phyloP scores from a whole-genome alignment of 2,329 filamentous ascomycete species.

The Albophoma yamanashiensis region DNA sequence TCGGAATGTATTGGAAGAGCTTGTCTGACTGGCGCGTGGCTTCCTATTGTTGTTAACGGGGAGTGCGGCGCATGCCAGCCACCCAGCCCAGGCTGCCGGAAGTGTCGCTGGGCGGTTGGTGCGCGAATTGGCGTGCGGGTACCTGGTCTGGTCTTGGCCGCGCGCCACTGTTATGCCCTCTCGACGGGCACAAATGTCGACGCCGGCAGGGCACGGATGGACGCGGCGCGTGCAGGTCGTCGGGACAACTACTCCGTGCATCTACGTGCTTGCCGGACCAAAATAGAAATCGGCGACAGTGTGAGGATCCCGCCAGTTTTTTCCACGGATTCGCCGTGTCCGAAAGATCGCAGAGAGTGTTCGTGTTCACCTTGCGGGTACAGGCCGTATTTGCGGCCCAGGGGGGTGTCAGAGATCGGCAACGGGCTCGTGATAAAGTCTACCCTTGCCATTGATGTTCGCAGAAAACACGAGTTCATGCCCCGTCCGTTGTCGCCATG shows the following conservation, averaged over 20 bases:
- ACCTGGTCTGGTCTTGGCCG: neutral
- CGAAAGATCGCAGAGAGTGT: neutral
- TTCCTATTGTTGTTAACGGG: neutral
- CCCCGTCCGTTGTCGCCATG: no score
- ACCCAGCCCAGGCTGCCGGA: neutral
- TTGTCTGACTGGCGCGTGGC: neutral
- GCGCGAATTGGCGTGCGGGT: neutral
- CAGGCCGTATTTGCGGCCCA: neutral
- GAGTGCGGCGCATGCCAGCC: neutral
- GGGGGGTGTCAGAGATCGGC: neutral
- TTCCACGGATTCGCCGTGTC: neutral
- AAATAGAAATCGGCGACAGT: no score
- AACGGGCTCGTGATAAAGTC: neutral
- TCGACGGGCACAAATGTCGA: neutral
- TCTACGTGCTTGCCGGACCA: neutral
- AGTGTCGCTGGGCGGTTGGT: neutral
- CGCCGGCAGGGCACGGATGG: neutral
- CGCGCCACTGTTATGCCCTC: neutral
- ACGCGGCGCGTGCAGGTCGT: neutral
- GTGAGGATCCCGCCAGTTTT: neutral
- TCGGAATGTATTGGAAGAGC: neutral
- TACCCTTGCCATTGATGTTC: neutral
- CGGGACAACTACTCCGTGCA: neutral
- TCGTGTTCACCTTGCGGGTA: neutral
- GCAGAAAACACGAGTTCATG: neutral